Evolutionary conservation across 352 stramenopile genomes (phyloP).

Genomic region (Phytophthora sojae): DNA sequence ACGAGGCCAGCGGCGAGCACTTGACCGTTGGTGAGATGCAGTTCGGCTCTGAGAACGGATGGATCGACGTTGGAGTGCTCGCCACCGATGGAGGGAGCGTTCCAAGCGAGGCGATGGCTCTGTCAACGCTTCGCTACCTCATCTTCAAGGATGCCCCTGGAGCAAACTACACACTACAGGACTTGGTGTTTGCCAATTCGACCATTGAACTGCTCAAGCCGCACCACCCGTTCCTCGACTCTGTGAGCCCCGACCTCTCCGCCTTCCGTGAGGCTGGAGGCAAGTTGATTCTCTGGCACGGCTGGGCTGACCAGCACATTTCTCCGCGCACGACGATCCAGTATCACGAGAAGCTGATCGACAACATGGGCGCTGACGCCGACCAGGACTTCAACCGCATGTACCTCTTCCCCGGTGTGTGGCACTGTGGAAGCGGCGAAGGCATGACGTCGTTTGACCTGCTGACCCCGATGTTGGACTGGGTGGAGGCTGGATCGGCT

Average conservation of each 20-base stretch:
- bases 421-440: conserved; percentile 45
- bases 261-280: conserved; percentile 36
- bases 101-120: conserved; percentile 35
- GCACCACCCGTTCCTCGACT: conserved; percentile 45
- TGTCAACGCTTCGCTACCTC: conserved; percentile 42
- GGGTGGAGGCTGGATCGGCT: conserved; percentile 39
- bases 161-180: conserved; percentile 42
- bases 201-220: conserved; percentile 41
- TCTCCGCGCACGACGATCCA: conserved; percentile 46
- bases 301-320: conserved; percentile 52
- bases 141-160: conserved; percentile 30
- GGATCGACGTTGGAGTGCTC: no score
- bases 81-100: no score
- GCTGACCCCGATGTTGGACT: conserved; percentile 46
- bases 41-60: conserved; percentile 43
- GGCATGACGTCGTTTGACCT: conserved; percentile 50
- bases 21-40: conserved; percentile 46
- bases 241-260: conserved; percentile 38
- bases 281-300: conserved; percentile 53
- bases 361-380: conserved; percentile 34
- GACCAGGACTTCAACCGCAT: conserved; percentile 43
- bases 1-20: conserved; percentile 31
- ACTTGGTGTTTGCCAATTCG: conserved; percentile 39
- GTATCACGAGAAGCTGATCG: conserved; percentile 44
- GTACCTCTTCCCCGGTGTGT: conserved; percentile 50